Conservation (phyloP, 108 stramenopile genomes). For the Cylindrotheca fusiformis region DNA sequence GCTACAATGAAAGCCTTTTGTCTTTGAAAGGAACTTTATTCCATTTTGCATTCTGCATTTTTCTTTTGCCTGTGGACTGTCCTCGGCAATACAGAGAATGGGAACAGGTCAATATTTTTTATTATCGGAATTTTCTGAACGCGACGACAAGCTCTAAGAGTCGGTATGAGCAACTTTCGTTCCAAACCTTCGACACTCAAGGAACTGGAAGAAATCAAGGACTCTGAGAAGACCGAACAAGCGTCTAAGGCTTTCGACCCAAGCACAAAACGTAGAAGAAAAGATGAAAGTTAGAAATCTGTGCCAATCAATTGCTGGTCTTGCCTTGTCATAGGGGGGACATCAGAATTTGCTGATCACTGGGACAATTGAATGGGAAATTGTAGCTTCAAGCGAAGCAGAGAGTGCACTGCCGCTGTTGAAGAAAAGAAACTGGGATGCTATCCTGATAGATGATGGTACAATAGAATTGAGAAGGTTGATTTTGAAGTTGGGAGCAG, state of each 20-base stretch:
- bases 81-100: slow-evolving; percentile 58
- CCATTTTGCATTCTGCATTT: slow-evolving; percentile 70
- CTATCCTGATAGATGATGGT: slow-evolving; percentile 54
- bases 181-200: slow-evolving; percentile 55
- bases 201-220: slow-evolving; percentile 42
- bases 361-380: slow-evolving; percentile 44
- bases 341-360: slow-evolving; percentile 13
- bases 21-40: slow-evolving; percentile 44
- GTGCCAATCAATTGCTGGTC: not conserved
- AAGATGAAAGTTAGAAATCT: not conserved
- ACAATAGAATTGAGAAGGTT: too few species aligned
- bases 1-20: too few species aligned
- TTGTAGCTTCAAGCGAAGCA: slow-evolving; percentile 27
- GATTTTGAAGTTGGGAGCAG: slow-evolving; percentile 41
- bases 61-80: slow-evolving; percentile 80
- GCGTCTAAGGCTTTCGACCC: slow-evolving; percentile 9
- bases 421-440: slow-evolving; percentile 60
- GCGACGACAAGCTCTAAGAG: slow-evolving; percentile 47
- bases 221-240: slow-evolving; percentile 22
- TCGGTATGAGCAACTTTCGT: slow-evolving; percentile 64
- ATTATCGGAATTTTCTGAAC: slow-evolving; percentile 49
- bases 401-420: slow-evolving; percentile 43
- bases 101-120: slow-evolving; percentile 38
- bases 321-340: slow-evolving; percentile 24
- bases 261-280: slow-evolving; percentile 1